Base-by-base conservation (phyloP, 805 yeast genomes). In the Candida pini region DNA sequence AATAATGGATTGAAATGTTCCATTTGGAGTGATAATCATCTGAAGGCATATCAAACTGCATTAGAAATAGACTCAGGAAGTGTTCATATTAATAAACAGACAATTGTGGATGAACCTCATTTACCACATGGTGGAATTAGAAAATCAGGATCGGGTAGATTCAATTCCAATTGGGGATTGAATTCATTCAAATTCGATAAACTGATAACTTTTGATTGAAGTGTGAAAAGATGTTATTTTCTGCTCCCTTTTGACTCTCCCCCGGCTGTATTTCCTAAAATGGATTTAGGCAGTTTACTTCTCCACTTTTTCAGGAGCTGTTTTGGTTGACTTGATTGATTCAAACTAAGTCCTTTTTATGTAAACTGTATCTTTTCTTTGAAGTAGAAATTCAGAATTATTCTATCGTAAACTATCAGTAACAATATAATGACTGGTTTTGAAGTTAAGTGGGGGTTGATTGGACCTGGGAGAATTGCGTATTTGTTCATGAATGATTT, bases 401-500 rank as follows among this genome's bases (percentile, higher is more conserved):
- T n/a, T n/a, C n/a, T n/a, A n/a, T n/a, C n/a, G n/a, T n/a, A n/a
- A n/a, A n/a, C n/a, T n/a, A n/a, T n/a, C n/a, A n/a, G n/a, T n/a
- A n/a, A n/a, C n/a, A n/a, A n/a, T n/a, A n/a, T n/a, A n/a, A n/a
- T n/a, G n/a, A n/a, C n/a, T n/a, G n/a, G n/a, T n/a, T 34, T 39
- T 25, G 33, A 29, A n/a, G 40, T 60, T 27, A 55, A 55, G 26
- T 69, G 75, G 75, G 76, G 73, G 19, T 63, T 69, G 17, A 49
- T 69, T 18, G 76, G 76, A 6, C 73, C 74, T 12, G 76, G 76
- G 4, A 60, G 64, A 45, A 69, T 69, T 36, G 63, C 73, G 7
- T 47, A 52, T 13, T 60, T 58, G 30, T 69, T 69, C 36, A 62
- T 57, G 7, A 56, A 57, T 32, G 76, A 69, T 33, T 31, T 56